Conservation (phyloP, 2,329 filamentous ascomycete species). For the Cadophora sp. region DNA sequence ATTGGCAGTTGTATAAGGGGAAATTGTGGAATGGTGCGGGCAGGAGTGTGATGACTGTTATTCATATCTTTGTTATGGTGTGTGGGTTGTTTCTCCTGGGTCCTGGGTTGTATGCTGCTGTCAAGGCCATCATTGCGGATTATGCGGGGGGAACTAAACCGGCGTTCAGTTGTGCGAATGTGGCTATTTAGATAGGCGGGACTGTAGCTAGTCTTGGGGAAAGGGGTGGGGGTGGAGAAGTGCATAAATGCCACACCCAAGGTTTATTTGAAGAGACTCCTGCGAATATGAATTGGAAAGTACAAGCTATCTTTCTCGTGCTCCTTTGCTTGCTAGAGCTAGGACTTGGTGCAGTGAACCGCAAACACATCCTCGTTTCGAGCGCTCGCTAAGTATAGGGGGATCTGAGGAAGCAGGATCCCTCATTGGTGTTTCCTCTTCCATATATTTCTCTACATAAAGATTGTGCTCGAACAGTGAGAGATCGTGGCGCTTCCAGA, state of each 20-base stretch:
- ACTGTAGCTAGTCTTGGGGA: too few species aligned
- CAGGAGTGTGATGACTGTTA: slow-evolving; percentile 51
- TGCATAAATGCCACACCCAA: neutral
- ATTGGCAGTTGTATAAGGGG: slow-evolving; percentile 53
- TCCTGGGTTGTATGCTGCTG: slow-evolving; percentile 58
- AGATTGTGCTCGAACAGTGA: too few species aligned
- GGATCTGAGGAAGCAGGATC: too few species aligned
- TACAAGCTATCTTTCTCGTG: too few species aligned
- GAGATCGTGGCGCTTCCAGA: too few species aligned
- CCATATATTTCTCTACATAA: too few species aligned
- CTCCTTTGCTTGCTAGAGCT: too few species aligned
- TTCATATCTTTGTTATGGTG: slow-evolving; percentile 54
- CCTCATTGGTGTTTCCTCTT: too few species aligned
- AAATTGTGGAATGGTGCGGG: slow-evolving; percentile 48
- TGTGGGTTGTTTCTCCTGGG: slow-evolving; percentile 57
- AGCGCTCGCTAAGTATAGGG: too few species aligned
- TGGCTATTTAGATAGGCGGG: slow-evolving; percentile 49
- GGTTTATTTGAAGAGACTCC: neutral
- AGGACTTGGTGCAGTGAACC: too few species aligned
- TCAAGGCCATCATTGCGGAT: slow-evolving; percentile 58
- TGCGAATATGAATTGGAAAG: too few species aligned
- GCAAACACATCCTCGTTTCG: too few species aligned
- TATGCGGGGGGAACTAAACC: slow-evolving; percentile 53
- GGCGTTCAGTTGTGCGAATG: slow-evolving; percentile 57
- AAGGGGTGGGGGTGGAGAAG: neutral